phyloP scores from a whole-genome alignment of 2,329 filamentous ascomycete genomes.

The Cladosporium austrohemisphaericum region DNA sequence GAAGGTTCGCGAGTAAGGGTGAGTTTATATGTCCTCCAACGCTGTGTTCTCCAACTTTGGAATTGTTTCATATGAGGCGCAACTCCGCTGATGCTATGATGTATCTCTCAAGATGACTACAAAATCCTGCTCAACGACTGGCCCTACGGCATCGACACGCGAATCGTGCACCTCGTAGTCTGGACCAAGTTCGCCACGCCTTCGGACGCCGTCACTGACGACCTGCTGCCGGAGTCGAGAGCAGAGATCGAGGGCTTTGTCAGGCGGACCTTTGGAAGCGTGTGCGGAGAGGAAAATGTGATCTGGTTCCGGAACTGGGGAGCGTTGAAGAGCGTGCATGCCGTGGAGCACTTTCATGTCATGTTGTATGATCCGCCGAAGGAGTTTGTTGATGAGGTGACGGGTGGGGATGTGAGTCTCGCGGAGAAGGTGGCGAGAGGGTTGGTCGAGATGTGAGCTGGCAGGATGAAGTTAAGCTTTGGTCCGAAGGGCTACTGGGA shows the following conservation, averaged over 20 bases:
- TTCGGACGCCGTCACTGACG: constrained; percentile 62
- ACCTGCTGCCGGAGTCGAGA: constrained; percentile 63
- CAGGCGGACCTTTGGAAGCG: constrained; percentile 56
- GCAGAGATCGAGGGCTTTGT: constrained; percentile 69
- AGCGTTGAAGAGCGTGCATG: constrained; percentile 76
- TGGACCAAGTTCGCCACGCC: constrained; percentile 87
- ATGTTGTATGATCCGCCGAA: constrained; percentile 64
- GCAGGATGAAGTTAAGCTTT: too few species aligned
- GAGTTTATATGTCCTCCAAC: constrained; percentile 23
- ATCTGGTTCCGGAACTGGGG: constrained; percentile 95
- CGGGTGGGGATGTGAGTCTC: constrained; percentile 68
- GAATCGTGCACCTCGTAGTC: constrained; percentile 79
- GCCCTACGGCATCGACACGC: constrained; percentile 79
- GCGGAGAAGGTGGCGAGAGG: constrained; percentile 24
- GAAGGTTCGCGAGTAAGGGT: constrained; percentile 44
- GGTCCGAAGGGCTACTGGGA: too few species aligned
- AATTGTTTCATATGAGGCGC: constrained; percentile 13
- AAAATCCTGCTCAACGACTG: constrained; percentile 86
- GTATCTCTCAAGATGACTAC: constrained; percentile 50
- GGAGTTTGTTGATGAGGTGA: constrained; percentile 66
- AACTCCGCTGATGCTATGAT: neutral
- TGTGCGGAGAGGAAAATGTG: constrained; percentile 45
- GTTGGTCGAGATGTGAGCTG: neutral
- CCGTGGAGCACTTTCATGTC: constrained; percentile 91
- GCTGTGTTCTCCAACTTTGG: constrained; percentile 27